Evolutionary conservation across 257 asterid genomes (phyloP).

Genomic region (Agastache rugosa): DNA sequence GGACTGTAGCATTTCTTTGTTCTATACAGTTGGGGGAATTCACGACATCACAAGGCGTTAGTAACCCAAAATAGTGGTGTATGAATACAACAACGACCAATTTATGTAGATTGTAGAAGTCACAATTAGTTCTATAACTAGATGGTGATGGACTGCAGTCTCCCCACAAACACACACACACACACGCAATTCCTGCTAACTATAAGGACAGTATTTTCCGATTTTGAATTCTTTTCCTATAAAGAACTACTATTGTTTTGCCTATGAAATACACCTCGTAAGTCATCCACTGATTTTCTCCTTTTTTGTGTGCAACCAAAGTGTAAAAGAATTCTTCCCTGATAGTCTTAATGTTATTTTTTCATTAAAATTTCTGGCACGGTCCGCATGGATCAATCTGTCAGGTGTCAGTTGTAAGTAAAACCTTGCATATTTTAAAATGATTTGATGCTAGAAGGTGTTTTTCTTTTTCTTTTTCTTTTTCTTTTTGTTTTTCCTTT

Average conservation of each 20-base stretch:
- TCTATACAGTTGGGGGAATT: background rate
- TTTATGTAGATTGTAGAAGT: slow-evolving; percentile 12
- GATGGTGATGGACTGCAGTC: background rate
- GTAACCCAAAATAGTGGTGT: slow-evolving; percentile 6
- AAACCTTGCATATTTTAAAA: background rate
- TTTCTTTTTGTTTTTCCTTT: background rate
- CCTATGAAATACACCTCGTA: background rate
- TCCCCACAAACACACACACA: too few species aligned
- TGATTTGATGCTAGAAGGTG: slow-evolving; percentile 16
- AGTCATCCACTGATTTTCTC: background rate
- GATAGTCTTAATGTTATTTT: background rate
- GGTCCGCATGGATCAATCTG: background rate
- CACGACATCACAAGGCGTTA: background rate
- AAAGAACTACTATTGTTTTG: background rate
- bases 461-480: background rate
- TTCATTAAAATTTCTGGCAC: background rate
- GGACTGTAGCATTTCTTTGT: slow-evolving; percentile 6
- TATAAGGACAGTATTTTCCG: background rate
- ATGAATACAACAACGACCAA: background rate
- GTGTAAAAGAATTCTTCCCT: background rate
- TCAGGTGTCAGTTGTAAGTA: background rate
- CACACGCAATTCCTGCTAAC: background rate
- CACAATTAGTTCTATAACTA: background rate
- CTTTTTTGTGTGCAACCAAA: background rate
- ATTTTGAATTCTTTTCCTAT: background rate